Base-by-base conservation (phyloP, 768 basidiomycete species). In the Mycena haematopus region DNA sequence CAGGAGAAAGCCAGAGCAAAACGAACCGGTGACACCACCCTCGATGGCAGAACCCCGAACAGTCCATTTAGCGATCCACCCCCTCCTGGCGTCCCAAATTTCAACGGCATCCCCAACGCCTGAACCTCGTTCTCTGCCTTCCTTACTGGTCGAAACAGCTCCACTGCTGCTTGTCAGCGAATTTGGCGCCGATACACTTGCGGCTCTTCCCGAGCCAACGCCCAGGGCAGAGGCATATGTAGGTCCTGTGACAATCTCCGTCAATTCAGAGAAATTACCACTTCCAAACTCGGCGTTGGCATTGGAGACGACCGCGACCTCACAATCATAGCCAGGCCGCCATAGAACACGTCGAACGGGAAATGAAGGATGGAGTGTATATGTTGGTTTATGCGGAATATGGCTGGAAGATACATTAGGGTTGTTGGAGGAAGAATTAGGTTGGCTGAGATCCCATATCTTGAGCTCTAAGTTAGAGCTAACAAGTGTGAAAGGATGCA, bases 1-100 rank as follows among this genome's bases (percentile, higher is more conserved):
- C 24, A 56, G 21, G 29, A 19, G 36, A 31, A 50, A 22, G 27
- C 29, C 42, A 6, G 56, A 36, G 60, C 40, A 63, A 24, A 33
- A 70, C 82, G 27, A 65, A 93, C 93, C 93, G 14, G 88, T 88
- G 3, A 90, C 86, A 24, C 88, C 87, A 6, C 92, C 90, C 61
- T 94, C 92, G 1, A 77, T 78, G 6, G 83, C 79, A 14, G 85
- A 86, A 15, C 87, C 85, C 22, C 79, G 82, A 13, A 93, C 83
- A 2, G 84, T 82, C 90, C 93, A 95, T 75, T 95, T 95, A 6
- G 90, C 88, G 52, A 94, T 81, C 84, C 89, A 92, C 0, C 85
- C 84, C 50, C 93, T 79, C 56, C 93, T 80, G 1, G 91, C 90
- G 72, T 95, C 93, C 93, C 93, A 95, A 24, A 95, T 88, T 68